phyloP scores from a whole-genome alignment of 2,329 filamentous ascomycete species.

The Penicillium sumatraense region DNA sequence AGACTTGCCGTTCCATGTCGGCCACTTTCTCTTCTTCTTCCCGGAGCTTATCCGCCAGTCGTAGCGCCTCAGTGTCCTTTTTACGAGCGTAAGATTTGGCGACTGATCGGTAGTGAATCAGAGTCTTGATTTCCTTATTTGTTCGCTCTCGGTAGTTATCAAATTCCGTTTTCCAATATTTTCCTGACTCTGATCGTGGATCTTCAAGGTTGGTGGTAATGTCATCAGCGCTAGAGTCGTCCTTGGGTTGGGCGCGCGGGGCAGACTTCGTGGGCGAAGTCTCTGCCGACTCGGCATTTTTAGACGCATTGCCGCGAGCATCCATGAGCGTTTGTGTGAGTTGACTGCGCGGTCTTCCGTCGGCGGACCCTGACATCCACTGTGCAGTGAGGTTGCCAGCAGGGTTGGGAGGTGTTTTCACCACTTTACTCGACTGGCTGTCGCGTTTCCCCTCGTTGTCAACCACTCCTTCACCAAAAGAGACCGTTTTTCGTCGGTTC shows the following conservation, averaged over 20 bases:
- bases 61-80: constrained; percentile 61
- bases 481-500: constrained; percentile 64
- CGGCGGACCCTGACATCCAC: constrained; percentile 41
- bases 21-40: constrained; percentile 53
- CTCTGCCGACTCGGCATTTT: constrained; percentile 24
- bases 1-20: constrained; percentile 50
- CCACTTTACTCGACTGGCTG: constrained; percentile 48
- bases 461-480: constrained; percentile 61
- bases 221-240: constrained; percentile 46
- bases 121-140: constrained; percentile 63
- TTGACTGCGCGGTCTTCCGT: constrained; percentile 44
- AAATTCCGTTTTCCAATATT: constrained; percentile 67
- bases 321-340: constrained; percentile 47
- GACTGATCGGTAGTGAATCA: constrained; percentile 63
- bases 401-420: constrained; percentile 51
- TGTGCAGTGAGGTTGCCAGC: constrained; percentile 53
- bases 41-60: constrained; percentile 57
- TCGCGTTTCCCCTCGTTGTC: constrained; percentile 60
- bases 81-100: constrained; percentile 64
- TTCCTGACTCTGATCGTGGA: constrained; percentile 61
- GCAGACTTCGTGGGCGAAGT: constrained; percentile 17
- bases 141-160: constrained; percentile 63
- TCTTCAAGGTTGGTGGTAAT: constrained; percentile 57
- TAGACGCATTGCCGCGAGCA: constrained; percentile 42
- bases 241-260: constrained; percentile 24